phyloP scores from a whole-genome alignment of 2,329 filamentous ascomycete genomes.

The Didymella keratinophila region DNA sequence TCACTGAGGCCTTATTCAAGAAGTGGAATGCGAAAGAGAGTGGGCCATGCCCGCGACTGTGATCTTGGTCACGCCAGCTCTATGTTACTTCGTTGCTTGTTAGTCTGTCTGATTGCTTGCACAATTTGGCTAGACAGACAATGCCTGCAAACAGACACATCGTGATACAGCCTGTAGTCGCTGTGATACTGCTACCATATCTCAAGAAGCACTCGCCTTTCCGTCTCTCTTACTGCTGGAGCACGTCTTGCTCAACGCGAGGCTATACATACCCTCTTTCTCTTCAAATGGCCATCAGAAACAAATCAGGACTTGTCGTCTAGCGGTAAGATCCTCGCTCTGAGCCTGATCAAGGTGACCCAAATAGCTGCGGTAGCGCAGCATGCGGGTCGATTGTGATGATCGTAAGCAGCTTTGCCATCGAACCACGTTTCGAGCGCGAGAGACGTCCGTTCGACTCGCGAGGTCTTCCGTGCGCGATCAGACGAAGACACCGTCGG shows the following conservation, averaged over 20 bases:
- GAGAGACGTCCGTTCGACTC: not conserved
- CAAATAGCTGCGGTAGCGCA: not conserved
- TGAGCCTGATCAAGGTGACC: not conserved
- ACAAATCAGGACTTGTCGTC: not conserved
- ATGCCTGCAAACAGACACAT: not conserved
- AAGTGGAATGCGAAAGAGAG: conserved; percentile 54
- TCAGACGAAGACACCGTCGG: too few species aligned
- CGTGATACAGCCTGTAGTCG: not conserved
- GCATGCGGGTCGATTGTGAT: too few species aligned
- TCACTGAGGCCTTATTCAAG: conserved; percentile 69
- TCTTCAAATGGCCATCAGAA: not conserved
- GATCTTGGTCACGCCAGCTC: not conserved
- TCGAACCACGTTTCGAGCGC: not conserved
- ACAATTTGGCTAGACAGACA: not conserved
- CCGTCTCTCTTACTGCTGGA: not conserved
- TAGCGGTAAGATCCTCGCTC: not conserved
- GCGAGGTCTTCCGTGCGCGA: not conserved
- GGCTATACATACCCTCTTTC: not conserved
- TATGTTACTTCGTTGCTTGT: too few species aligned
- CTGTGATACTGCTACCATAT: not conserved
- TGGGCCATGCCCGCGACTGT: conserved; percentile 23
- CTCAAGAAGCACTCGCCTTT: not conserved
- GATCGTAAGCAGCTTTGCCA: too few species aligned
- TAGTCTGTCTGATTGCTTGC: not conserved
- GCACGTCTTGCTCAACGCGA: not conserved